A percentile compares a stretch with the other conserved stretches of the same genome.
phyloP scores from a whole-genome alignment of 345 rosid genomes.

The Gossypium bickii region DNA sequence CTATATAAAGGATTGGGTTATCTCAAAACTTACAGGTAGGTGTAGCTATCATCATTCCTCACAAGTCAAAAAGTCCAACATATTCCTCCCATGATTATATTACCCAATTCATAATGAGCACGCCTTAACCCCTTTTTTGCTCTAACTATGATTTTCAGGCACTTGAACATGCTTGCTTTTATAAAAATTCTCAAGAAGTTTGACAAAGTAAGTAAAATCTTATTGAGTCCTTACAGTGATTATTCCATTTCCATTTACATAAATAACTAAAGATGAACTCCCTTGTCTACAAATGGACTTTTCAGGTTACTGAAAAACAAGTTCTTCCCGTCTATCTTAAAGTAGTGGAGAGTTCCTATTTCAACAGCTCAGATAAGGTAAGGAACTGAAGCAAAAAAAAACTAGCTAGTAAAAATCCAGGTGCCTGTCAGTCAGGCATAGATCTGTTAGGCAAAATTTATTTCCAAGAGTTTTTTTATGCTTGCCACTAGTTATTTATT shows the following conservation, averaged over 20 bases:
- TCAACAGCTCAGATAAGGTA: slow-evolving; percentile 95
- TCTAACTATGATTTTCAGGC: slow-evolving; percentile 43
- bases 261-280: slow-evolving; percentile 3
- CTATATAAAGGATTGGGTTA: slow-evolving; percentile 83
- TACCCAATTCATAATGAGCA: neutral
- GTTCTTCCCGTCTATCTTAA: slow-evolving; percentile 80
- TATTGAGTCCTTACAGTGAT: neutral
- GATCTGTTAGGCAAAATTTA: slow-evolving; percentile 4
- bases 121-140: neutral
- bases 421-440: neutral
- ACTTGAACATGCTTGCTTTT: slow-evolving; percentile 95
- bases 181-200: slow-evolving; percentile 92
- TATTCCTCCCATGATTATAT: neutral
- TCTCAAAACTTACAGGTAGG: slow-evolving; percentile 79
- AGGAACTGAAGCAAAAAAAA: slow-evolving; percentile 14
- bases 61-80: neutral
- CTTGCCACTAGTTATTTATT: slow-evolving; percentile 26
- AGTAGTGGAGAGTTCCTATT: slow-evolving; percentile 93
- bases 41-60: neutral
- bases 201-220: slow-evolving; percentile 55
- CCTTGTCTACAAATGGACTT: neutral
- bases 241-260: neutral
- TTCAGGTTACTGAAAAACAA: slow-evolving; percentile 84
- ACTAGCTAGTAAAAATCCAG: slow-evolving; percentile 3
- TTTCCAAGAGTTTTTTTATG: slow-evolving; percentile 16